phyloP scores from a whole-genome alignment of 495 filamentous ascomycete genomes.

The Penicillium turbatum region DNA sequence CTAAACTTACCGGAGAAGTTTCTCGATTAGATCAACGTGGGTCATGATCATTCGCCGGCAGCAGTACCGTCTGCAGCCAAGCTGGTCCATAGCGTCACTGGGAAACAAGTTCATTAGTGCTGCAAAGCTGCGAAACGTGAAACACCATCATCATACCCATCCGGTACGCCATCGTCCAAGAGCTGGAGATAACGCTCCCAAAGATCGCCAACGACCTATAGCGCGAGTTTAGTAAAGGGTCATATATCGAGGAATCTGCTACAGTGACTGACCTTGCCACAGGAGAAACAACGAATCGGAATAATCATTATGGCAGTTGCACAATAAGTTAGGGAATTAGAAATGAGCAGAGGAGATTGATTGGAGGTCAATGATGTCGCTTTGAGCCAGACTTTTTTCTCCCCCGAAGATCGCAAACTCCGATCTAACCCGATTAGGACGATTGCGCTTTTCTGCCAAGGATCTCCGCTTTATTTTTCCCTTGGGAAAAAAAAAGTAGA shows the following conservation, averaged over 20 bases:
- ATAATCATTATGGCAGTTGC: conserved; percentile 75
- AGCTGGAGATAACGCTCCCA: conserved; percentile 90
- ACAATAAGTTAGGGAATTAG: conserved; percentile 7
- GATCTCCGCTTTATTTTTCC: conserved; percentile 18
- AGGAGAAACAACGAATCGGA: conserved; percentile 96
- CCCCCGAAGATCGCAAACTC: conserved; percentile 13
- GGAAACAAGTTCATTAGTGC: conserved; percentile 4
- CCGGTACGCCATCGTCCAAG: conserved; percentile 68
- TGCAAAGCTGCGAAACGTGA: neutral
- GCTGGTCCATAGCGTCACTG: conserved; percentile 89
- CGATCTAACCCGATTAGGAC: conserved; percentile 7
- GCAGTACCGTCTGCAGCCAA: conserved; percentile 93
- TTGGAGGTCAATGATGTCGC: conserved; percentile 12
- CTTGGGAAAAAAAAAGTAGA: conserved; percentile 20
- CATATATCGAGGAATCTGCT: neutral
- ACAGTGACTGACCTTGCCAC: conserved; percentile 74
- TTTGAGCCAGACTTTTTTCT: conserved; percentile 23
- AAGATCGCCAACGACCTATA: conserved; percentile 88
- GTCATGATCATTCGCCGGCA: conserved; percentile 99
- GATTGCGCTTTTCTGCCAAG: conserved; percentile 18
- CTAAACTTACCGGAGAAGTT: conserved; percentile 76
- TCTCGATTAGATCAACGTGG: conserved; percentile 98
- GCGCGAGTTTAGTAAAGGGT: conserved; percentile 13
- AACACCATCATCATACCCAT: conserved; percentile 60
- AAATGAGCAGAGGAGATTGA: conserved; percentile 14